These are phyloP conservation scores for Diplocarpon mali DNA, from an alignment of 2,329 filamentous ascomycete species.

Conservation along the genomic window DNA sequence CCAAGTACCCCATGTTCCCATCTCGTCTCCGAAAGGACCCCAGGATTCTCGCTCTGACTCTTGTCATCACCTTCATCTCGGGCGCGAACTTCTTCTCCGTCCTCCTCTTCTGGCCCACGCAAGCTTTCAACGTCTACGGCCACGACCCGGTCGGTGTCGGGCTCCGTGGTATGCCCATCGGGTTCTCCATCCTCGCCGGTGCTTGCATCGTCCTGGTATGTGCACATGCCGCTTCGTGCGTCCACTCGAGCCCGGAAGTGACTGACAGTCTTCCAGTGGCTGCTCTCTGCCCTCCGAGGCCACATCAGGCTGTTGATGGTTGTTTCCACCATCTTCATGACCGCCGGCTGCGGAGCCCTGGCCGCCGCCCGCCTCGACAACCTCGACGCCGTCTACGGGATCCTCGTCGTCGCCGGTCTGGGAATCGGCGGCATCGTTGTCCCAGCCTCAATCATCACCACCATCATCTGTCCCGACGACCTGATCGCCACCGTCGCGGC, in stretches of 20 bases:
- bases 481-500: conserved; percentile 59
- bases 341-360: conserved; percentile 44
- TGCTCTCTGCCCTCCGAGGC: conserved; percentile 46
- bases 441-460: conserved; percentile 56
- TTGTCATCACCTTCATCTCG: conserved; percentile 49
- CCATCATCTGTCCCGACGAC: conserved; percentile 59
- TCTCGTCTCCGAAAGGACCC: conserved; percentile 44
- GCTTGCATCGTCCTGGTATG: conserved; percentile 42
- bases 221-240: background rate
- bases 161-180: conserved; percentile 51
- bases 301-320: conserved; percentile 50
- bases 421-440: conserved; percentile 60
- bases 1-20: conserved; percentile 34
- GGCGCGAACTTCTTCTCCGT: conserved; percentile 38
- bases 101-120: conserved; percentile 47
- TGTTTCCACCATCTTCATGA: conserved; percentile 50
- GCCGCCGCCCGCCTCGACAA: conserved; percentile 41
- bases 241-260: background rate
- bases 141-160: conserved; percentile 55
- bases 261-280: conserved; percentile 22
- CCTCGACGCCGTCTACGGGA: conserved; percentile 40
- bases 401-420: conserved; percentile 50
- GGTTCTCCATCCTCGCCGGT: conserved; percentile 50
- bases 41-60: conserved; percentile 39
- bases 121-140: conserved; percentile 54